phyloP scores from a whole-genome alignment of 768 basidiomycete genomes.

The Vishniacozyma victoriae region DNA sequence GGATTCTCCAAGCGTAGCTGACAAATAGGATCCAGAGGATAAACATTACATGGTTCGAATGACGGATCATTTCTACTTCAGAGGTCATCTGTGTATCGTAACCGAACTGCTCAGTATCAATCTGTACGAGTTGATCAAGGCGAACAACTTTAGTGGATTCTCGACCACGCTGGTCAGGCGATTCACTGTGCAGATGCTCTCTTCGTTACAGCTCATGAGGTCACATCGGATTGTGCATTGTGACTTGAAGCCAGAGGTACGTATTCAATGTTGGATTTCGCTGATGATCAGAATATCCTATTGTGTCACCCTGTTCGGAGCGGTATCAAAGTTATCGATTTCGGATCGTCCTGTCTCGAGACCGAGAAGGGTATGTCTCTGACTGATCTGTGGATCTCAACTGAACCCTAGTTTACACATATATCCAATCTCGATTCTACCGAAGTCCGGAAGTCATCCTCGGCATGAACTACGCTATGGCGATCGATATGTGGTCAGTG shows the following conservation, averaged over 20 bases:
- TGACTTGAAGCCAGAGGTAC: slow-evolving; percentile 94
- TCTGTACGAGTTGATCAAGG: slow-evolving; percentile 97
- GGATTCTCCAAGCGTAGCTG: not conserved
- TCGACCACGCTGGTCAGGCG: slow-evolving; percentile 89
- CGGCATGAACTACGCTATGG: slow-evolving; percentile 99
- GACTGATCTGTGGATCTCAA: slow-evolving; percentile 2
- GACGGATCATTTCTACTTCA: slow-evolving; percentile 97
- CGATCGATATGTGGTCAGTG: slow-evolving; percentile 99
- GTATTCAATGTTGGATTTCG: slow-evolving; percentile 29
- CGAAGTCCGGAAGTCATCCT: slow-evolving; percentile 99
- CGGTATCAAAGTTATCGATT: slow-evolving; percentile 96
- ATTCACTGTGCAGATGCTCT: slow-evolving; percentile 91
- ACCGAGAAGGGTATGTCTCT: slow-evolving; percentile 81
- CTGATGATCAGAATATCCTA: slow-evolving; percentile 69
- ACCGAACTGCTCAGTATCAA: slow-evolving; percentile 98
- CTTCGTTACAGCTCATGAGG: slow-evolving; percentile 85
- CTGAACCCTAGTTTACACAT: slow-evolving; percentile 84
- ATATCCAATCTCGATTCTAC: slow-evolving; percentile 99
- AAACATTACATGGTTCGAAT: slow-evolving; percentile 96
- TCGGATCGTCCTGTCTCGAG: slow-evolving; percentile 96
- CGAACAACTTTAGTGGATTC: slow-evolving; percentile 97
- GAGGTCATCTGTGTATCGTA: slow-evolving; percentile 93
- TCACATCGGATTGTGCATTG: slow-evolving; percentile 98
- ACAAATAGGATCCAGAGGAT: slow-evolving; percentile 78
- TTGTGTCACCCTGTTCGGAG: slow-evolving; percentile 92